phyloP scores from a whole-genome alignment of 169 alveolate genomes.

The Plasmodium malariae region DNA sequence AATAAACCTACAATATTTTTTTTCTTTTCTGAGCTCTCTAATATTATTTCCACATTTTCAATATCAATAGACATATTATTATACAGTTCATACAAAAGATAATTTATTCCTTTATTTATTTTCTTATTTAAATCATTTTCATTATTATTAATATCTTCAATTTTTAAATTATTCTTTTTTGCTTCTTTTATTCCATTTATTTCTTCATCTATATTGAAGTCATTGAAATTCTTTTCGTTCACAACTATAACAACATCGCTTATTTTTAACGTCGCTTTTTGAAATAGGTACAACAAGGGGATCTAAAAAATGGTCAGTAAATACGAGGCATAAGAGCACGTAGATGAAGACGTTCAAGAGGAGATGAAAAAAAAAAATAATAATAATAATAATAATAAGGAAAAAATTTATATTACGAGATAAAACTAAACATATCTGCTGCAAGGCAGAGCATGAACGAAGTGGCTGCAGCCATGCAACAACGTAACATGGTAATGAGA shows the following conservation, averaged over 20 bases:
- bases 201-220: slow-evolving; percentile 49
- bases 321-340: background rate
- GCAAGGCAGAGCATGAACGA: too few species aligned
- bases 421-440: background rate
- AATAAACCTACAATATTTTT: slow-evolving; percentile 32
- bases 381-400: background rate
- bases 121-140: slow-evolving; percentile 19
- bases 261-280: slow-evolving; percentile 42
- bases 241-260: slow-evolving; percentile 54
- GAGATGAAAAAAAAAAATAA: background rate
- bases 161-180: slow-evolving; percentile 39
- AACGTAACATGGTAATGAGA: too few species aligned
- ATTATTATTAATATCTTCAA: slow-evolving; percentile 31
- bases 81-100: slow-evolving; percentile 31
- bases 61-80: slow-evolving; percentile 66
- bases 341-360: background rate
- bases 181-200: slow-evolving; percentile 42
- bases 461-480: too few species aligned
- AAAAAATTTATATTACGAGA: background rate
- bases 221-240: slow-evolving; percentile 51
- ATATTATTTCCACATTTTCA: slow-evolving; percentile 37
- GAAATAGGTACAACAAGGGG: slow-evolving; percentile 56
- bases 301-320: background rate
- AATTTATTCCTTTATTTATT: slow-evolving; percentile 57
- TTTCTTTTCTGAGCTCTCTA: slow-evolving; percentile 55